Conservation (phyloP, 2,329 filamentous ascomycete species). For the Emergomyces pasteurianus region DNA sequence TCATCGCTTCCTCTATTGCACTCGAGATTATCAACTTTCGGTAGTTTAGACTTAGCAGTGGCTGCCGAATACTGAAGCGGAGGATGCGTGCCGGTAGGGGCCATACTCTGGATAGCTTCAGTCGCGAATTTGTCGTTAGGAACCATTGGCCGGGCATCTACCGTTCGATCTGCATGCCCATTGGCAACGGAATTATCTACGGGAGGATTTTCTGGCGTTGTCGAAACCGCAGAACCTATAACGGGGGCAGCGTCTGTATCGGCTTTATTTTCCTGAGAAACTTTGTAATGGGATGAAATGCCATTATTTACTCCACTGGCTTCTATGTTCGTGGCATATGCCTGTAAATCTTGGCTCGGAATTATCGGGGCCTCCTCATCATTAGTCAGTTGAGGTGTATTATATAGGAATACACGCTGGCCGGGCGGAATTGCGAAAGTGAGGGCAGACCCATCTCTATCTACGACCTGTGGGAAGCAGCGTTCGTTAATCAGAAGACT, state of each 20-base stretch:
- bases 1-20: background rate
- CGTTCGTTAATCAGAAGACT: background rate
- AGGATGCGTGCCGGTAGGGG: background rate
- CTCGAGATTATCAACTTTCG: background rate
- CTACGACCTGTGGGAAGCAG: constrained; percentile 18
- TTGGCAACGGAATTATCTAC: background rate
- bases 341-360: background rate
- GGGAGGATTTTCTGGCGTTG: background rate
- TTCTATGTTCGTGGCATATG: background rate
- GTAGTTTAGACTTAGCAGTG: background rate
- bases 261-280: background rate
- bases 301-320: background rate
- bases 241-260: background rate
- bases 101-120: background rate
- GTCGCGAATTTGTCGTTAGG: background rate
- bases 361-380: background rate
- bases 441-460: constrained; percentile 21
- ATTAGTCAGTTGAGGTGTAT: background rate
- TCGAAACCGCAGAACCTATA: background rate
- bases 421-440: constrained; percentile 31
- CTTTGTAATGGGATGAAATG: background rate
- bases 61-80: background rate
- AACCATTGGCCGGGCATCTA: too few species aligned
- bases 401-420: constrained; percentile 22
- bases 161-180: background rate